A percentile compares a stretch with the other conserved stretches of the same genome.
Conservation (phyloP, 768 basidiomycete species). For the Hortiboletus campestris region DNA sequence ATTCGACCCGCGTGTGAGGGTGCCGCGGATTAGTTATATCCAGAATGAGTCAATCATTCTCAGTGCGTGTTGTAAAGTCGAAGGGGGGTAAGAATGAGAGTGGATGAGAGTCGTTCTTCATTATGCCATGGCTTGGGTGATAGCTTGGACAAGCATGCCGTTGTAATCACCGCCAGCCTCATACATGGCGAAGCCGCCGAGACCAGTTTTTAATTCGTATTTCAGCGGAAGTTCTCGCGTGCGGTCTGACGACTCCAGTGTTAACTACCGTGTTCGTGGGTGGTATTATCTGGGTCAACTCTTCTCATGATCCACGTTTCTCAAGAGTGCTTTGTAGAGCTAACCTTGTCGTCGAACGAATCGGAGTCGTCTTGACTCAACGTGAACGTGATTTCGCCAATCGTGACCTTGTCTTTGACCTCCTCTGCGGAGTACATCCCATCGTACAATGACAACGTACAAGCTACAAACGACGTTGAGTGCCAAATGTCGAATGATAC, state of each 20-base stretch:
- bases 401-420: neutral
- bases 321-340: neutral
- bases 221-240: neutral
- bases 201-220: too few species aligned
- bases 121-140: slow-evolving; percentile 28
- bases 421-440: neutral
- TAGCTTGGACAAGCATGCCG: slow-evolving; percentile 35
- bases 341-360: neutral
- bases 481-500: neutral
- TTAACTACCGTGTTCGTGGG: neutral
- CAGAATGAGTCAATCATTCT: slow-evolving; percentile 25
- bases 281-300: neutral
- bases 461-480: neutral
- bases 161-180: slow-evolving; percentile 44
- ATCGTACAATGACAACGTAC: neutral
- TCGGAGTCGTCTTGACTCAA: neutral
- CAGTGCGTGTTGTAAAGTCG: neutral
- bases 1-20: slow-evolving; percentile 6
- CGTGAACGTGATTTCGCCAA: slow-evolving; percentile 10
- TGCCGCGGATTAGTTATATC: neutral
- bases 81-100: slow-evolving; percentile 1
- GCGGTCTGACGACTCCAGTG: neutral
- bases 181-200: slow-evolving; percentile 46
- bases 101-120: slow-evolving; percentile 5
- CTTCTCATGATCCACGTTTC: neutral